Conservation (phyloP, 768 basidiomycete species). For the Kwoniella dendrophila region DNA sequence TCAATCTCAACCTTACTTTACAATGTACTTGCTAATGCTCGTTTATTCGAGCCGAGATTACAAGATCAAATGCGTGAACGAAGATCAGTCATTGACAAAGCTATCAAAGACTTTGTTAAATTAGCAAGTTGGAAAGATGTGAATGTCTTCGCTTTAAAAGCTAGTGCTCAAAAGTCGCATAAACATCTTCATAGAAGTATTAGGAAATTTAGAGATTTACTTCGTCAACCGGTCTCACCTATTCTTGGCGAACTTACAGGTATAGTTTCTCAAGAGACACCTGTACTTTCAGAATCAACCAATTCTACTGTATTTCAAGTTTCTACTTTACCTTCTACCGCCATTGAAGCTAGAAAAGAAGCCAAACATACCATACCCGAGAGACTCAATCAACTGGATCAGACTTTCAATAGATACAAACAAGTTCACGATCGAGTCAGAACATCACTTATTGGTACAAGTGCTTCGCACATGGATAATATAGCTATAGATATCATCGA, state of each 20-base stretch:
- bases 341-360: constrained; percentile 1
- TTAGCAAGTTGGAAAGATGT: constrained; percentile 98
- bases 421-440: constrained; percentile 64
- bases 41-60: constrained; percentile 64
- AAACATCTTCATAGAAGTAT: constrained; percentile 86
- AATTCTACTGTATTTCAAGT: constrained; percentile 5
- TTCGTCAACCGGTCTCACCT: constrained; percentile 68
- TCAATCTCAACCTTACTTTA: constrained; percentile 66
- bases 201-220: constrained; percentile 84
- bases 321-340: neutral
- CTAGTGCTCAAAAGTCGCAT: constrained; percentile 87
- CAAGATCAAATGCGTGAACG: constrained; percentile 62
- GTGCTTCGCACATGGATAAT: constrained; percentile 60
- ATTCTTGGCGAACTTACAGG: constrained; percentile 33
- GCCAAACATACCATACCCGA: constrained; percentile 8
- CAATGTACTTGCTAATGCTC: constrained; percentile 67
- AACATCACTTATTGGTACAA: constrained; percentile 53
- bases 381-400: constrained; percentile 56
- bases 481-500: constrained; percentile 64
- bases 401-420: constrained; percentile 56
- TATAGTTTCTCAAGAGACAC: constrained; percentile 31
- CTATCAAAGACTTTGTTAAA: constrained; percentile 82
- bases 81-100: constrained; percentile 69
- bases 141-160: constrained; percentile 89
- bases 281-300: constrained; percentile 5